A percentile compares a stretch with the other conserved stretches of the same genome.
These are phyloP conservation scores for Rhodosporidiobolus sp. DNA, from an alignment of 768 basidiomycete genomes.

Conservation along the genomic window DNA sequence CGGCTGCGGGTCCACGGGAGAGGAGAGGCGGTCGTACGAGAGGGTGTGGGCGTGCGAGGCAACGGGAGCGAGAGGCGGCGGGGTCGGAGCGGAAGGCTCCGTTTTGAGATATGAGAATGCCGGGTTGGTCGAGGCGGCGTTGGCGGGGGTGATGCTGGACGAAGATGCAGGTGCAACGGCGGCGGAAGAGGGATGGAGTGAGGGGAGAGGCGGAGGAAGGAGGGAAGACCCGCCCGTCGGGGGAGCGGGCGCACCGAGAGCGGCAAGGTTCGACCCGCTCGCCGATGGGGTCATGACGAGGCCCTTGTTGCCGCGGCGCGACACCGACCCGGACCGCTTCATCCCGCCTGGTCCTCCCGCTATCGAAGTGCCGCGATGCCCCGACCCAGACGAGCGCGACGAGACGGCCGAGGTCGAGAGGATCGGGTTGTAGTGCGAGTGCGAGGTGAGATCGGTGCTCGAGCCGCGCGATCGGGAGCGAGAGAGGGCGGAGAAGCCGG, in stretches of 20 bases:
- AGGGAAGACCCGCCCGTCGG: neutral
- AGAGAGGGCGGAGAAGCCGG: no score
- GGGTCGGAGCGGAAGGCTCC: neutral
- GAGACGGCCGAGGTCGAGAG: conserved; percentile 18
- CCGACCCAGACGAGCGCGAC: neutral
- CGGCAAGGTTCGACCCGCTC: neutral
- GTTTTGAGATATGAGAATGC: conserved; percentile 11
- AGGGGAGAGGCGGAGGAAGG: neutral
- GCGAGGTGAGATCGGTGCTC: conserved; percentile 4
- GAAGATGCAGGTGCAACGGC: neutral
- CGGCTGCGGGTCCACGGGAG: neutral
- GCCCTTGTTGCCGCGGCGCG: neutral
- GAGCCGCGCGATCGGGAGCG: neutral
- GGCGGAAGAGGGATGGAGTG: no score
- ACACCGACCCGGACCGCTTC: neutral
- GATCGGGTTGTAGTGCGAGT: neutral
- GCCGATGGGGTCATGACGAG: conserved; percentile 18
- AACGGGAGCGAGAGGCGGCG: neutral
- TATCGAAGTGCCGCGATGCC: neutral
- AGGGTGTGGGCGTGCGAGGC: neutral
- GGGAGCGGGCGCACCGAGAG: neutral
- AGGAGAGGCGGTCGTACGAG: neutral
- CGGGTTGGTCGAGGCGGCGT: conserved; percentile 8
- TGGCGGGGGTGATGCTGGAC: neutral
- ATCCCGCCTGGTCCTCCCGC: neutral